Evolutionary conservation across 2,329 filamentous ascomycete species (phyloP), one percentile per base, ranked within the genome.

Genomic region (Apiospora rasikravindrae): DNA sequence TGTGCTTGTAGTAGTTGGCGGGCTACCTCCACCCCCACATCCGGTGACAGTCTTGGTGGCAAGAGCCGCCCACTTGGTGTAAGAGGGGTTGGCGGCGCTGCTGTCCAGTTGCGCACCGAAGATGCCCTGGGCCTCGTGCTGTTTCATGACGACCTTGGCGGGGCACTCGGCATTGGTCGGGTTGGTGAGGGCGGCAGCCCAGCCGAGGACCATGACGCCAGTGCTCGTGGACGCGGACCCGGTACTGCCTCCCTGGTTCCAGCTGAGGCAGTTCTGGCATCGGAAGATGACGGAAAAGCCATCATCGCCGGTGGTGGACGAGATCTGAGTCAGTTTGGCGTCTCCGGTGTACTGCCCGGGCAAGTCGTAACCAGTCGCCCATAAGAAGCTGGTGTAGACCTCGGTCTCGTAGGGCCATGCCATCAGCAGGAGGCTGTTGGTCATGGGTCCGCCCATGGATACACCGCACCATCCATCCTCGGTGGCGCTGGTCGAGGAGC

Each of bases 221-320:
- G 74, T 76, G 66, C 81, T 86, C 16, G 88, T 89, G 4, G 83
- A 82, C 2, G 83, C 82, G 3, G 81, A 82, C 0, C 83, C 83
- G 1, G 80, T 81, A 47, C 82, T 81, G 4, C 86, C 86, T 37
- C 85, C 82, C 53, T 89, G 83, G 75, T 87, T 81, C 86, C 88
- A 90, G 0, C 83, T 76, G 29, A 89, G 82, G 78, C 88, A 90
- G 75, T 85, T 84, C 75, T 90, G 80, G 80, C 91, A 93, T 67
- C 89, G 86, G 82, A 92, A 93, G n/a, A 92, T 86, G 67, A 92
- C 78, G 66, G 87, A 87, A 79, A 89, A 93, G 74, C 88, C 83
- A 37, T 87, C 89, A 22, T 84, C 83, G 76, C 87, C 91, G 71
- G 92, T 83, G 37, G 82, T 86, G 19, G 87, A 86, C 19, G 87